A percentile compares a stretch with the other conserved stretches of the same genome.
phyloP scores from a whole-genome alignment of 208 protist genomes.

The Vickermania ingenoplastis region DNA sequence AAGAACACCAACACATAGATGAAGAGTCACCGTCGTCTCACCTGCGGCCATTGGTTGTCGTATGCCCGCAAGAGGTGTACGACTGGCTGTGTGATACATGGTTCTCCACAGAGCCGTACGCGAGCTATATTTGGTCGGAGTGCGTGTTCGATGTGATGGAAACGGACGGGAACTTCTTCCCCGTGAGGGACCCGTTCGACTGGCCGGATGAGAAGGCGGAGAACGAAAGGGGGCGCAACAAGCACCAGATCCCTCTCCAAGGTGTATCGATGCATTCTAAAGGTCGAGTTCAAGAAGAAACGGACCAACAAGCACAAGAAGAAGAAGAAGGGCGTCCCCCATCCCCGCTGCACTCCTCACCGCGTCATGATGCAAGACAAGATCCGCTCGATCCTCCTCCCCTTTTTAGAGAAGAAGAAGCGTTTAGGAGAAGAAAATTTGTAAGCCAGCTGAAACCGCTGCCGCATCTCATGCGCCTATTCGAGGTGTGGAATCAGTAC shows the following conservation, averaged over 20 bases:
- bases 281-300: not conserved
- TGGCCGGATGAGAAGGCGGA: not conserved
- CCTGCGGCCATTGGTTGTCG: slow-evolving; percentile 28
- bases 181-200: not conserved
- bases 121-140: slow-evolving; percentile 33
- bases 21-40: not conserved
- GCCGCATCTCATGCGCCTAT: slow-evolving; percentile 13
- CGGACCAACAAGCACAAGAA: slow-evolving; percentile 9
- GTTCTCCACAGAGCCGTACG: slow-evolving; percentile 25
- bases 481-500: slow-evolving; percentile 12
- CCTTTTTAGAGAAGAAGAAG: not conserved
- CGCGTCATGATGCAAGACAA: no score
- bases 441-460: slow-evolving; percentile 1
- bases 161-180: not conserved
- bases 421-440: no score
- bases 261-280: no score
- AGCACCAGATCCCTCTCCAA: not conserved
- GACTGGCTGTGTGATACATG: slow-evolving; percentile 49
- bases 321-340: slow-evolving; percentile 5
- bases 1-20: not conserved
- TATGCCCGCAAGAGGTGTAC: slow-evolving; percentile 69
- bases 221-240: not conserved
- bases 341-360: slow-evolving; percentile 3
- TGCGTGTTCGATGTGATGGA: slow-evolving; percentile 59
- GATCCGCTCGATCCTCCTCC: no score